Base-by-base conservation (phyloP, 1,139 yeast species). In the Suhomyces wounanorum region DNA sequence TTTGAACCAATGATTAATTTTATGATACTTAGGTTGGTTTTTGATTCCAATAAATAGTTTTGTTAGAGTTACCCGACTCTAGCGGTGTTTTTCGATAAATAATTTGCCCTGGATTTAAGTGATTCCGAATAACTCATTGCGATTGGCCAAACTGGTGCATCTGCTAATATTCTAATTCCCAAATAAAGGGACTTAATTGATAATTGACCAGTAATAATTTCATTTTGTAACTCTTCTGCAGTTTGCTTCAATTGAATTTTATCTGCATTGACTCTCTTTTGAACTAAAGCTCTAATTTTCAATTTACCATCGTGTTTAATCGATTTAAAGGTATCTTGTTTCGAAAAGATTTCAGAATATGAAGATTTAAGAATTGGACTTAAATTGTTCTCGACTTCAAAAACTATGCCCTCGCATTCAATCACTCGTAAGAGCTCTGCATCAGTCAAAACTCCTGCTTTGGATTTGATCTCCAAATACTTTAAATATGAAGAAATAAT, bases 141-240 rank as follows among this genome's bases (percentile, higher is more conserved):
- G 49, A 85, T 78, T 1, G 94, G 92, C 94, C 94, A 87, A 14
- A 87, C 85, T 1, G 94, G 92, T 0, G 91, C 90, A 69, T 87
- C 91, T 1, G 90, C 89, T 49, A 87, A 73, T 31, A 87, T 82
- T 55, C 90, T 72, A 13, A 87, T 86, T 28, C 94, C 94, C 49
- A 87, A 67, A 53, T 84, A 83, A 46, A 86, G 67, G 28, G 83
- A 77, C 59, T 83, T 79, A 26, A 79, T 72, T 8, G 88, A 81
- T 38, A 86, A 69, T 57, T 80, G 72, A 7, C 82, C 78, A 30
- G 73, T 71, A 38, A 53, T 55, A 42, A 70, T 58, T 13, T 62
- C 61, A 18, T 51, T 37, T 11, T 41, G 21, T 16, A 50, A 43
- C 7, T 36, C 45, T n/a, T 45, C 40, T 14, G 44, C 48, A 10